Evolutionary conservation across 2,329 filamentous ascomycete genomes (phyloP), one percentile per base, ranked within the genome.

Genomic region (Phyllosticta citriasiana): DNA sequence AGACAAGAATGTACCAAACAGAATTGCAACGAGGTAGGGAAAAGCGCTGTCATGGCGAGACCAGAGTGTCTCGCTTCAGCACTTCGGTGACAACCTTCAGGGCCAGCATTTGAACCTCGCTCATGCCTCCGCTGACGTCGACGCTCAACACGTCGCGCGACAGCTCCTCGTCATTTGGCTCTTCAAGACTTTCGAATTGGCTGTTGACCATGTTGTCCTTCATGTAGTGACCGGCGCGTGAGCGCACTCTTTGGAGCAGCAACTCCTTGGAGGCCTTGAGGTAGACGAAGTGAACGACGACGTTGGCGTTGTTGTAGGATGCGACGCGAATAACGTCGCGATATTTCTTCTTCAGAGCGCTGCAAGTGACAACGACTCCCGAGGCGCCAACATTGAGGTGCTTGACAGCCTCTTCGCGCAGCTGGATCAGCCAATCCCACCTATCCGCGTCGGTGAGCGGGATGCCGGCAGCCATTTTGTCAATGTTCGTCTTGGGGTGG

Each of bases 311-410:
- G 63, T 78, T 73, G 66, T 79, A 75, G 6, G 74, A 68, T n/a
- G 78, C 79, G n/a, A 77, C 72, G 16, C 79, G 77, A 61, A 81
- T 76, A 59, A 79, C 77, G 66, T 99, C 94, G 67, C 94, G 87
- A 80, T 99, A 99, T 77, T 96, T 97, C 73, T 89, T 89, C 81
- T 97, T 97, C 59, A 99, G 82, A 1, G 93, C 94, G 12, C 91
- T 96, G 81, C 94, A 99, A 59, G 94, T 96, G 63, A 99, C 83
- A 57, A 99, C 89, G n/a, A 97, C 94, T 56, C 91, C 78, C 27
- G 72, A 67, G 27, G 72, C 66, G 7, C 73, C 72, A 2, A 69
- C 54, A 55, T 69, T 67, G 54, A 77, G 65, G 5, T 73, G 66
- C 19, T 63, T 65, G 63, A 79, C 67, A 3, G 77, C 73, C 66